Base-by-base conservation (phyloP, 2,329 filamentous ascomycete species). In the Aureobasidium leucospermi region DNA sequence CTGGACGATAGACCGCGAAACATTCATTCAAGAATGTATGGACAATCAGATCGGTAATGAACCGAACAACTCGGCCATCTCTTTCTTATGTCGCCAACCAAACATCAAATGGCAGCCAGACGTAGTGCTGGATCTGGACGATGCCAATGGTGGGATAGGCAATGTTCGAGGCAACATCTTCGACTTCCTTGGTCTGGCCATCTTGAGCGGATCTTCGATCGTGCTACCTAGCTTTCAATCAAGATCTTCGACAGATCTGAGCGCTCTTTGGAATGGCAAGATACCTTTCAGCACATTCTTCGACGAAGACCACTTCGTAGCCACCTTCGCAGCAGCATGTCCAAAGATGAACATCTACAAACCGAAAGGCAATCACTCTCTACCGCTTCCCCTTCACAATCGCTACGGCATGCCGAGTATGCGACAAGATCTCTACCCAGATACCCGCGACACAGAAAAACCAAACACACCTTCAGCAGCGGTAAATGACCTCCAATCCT, bases 161-260 rank as follows among this genome's bases (percentile, higher is more conserved):
- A 71, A 74, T 55, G 73, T 78, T 16, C 74, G 76, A 60, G 77
- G 77, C 63, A 74, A 73, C n/a, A 68, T 76, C 38, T 66, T 79
- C 55, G 74, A 73, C 60, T 79, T 78, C 65, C 65, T 80, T 23
- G 72, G 76, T 45, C 73, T 76, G 55, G 76, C 75, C 13, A 78
- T 79, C 34, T 75, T 79, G 68, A 74, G 76, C 43, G 78, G 78
- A 58, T 77, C 78, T 71, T 62, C 65, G 65, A 73, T 69, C 29
- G 42, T 66, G 13, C 29, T 64, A 1, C 64, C 62, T 5, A 59
- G 59, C 23, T 63, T 65, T 57, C 66, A 64, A 31, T 49, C 47
- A 3, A 43, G 65, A 10, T 62, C 62, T 19, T 9, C 62, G 4
- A 51, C 57, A 23, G 58, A 65, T 61, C 41, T 66, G 48, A 62